phyloP scores from a whole-genome alignment of 2,329 filamentous ascomycete genomes.

The Paraconiothyrium sp. region DNA sequence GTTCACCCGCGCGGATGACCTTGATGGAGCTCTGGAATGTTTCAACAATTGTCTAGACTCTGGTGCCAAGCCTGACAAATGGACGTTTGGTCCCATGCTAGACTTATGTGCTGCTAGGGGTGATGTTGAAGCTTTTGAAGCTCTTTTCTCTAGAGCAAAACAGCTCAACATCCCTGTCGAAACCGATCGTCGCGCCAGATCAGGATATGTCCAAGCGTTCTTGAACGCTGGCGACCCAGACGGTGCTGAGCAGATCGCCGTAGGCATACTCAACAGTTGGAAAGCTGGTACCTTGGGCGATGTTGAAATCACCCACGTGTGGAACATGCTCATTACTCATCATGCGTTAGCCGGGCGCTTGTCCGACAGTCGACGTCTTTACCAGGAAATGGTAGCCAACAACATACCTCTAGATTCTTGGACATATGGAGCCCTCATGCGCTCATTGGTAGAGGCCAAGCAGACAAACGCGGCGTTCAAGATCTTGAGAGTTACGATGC shows the following conservation, averaged over 20 bases:
- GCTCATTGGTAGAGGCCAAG: conserved; percentile 61
- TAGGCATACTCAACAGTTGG: conserved; percentile 63
- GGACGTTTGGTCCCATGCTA: conserved; percentile 79
- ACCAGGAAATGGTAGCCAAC: conserved; percentile 64
- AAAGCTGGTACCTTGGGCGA: conserved; percentile 54
- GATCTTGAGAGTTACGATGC: conserved; percentile 63
- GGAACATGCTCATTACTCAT: conserved; percentile 79
- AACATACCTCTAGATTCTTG: conserved; percentile 62
- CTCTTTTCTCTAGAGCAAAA: conserved; percentile 71
- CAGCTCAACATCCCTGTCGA: conserved; percentile 44
- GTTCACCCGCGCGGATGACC: conserved; percentile 71
- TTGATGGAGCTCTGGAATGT: conserved; percentile 69
- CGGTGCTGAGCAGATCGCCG: conserved; percentile 61
- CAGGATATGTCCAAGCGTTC: conserved; percentile 69
- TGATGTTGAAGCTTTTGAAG: conserved; percentile 74
- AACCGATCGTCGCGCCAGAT: conserved; percentile 33
- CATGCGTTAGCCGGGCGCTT: conserved; percentile 72
- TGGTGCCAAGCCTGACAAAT: conserved; percentile 64
- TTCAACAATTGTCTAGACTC: conserved; percentile 69
- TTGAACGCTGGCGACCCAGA: conserved; percentile 57
- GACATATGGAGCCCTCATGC: conserved; percentile 71
- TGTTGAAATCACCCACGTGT: conserved; percentile 68
- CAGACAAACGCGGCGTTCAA: conserved; percentile 65
- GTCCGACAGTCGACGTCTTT: conserved; percentile 62
- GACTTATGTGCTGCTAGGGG: conserved; percentile 74